A percentile compares a stretch with the other conserved stretches of the same genome.
Evolutionary conservation across 352 stramenopile genomes (phyloP).

Genomic region (Phytopythium oedochilum): DNA sequence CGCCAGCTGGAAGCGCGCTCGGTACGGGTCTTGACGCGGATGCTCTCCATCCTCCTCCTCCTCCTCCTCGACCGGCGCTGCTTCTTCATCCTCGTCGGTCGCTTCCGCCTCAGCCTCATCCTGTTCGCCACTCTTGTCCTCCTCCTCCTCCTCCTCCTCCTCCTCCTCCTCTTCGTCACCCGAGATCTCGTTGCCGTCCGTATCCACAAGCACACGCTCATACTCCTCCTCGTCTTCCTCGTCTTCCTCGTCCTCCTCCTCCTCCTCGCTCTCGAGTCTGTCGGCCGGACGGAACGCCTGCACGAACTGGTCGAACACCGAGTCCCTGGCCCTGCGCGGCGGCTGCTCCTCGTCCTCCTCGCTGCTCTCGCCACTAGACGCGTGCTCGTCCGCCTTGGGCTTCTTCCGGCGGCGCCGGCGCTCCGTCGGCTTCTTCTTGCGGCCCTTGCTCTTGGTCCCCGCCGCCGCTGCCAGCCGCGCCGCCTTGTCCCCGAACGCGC

Average conservation of each 20-base stretch:
- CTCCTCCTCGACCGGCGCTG: slow-evolving; percentile 17
- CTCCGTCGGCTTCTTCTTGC: slow-evolving; percentile 1
- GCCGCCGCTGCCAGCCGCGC: not conserved
- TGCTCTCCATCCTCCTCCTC: slow-evolving; percentile 18
- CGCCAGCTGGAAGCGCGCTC: slow-evolving; percentile 50
- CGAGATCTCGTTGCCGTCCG: slow-evolving; percentile 31
- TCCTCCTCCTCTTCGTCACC: slow-evolving; percentile 31
- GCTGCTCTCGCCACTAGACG: slow-evolving; percentile 5
- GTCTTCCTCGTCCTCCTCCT: slow-evolving; percentile 27
- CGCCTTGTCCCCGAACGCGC: slow-evolving; percentile 29
- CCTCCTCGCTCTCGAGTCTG: slow-evolving; percentile 16
- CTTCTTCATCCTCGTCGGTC: slow-evolving; percentile 13
- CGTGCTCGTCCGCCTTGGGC: not conserved
- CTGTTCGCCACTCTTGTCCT: slow-evolving; percentile 11
- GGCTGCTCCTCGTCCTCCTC: slow-evolving; percentile 7
- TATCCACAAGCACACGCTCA: slow-evolving; percentile 38
- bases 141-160: slow-evolving; percentile 8
- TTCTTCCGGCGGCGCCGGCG: not conserved
- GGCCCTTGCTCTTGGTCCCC: slow-evolving; percentile 9
- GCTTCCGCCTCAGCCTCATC: slow-evolving; percentile 8
- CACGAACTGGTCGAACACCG: slow-evolving; percentile 76
- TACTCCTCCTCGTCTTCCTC: slow-evolving; percentile 29
- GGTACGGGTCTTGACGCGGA: slow-evolving; percentile 52
- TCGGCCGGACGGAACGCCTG: slow-evolving; percentile 44
- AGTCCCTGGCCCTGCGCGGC: slow-evolving; percentile 7